Conservation (phyloP, 805 yeast species). For the Kuraishia capsulata region DNA sequence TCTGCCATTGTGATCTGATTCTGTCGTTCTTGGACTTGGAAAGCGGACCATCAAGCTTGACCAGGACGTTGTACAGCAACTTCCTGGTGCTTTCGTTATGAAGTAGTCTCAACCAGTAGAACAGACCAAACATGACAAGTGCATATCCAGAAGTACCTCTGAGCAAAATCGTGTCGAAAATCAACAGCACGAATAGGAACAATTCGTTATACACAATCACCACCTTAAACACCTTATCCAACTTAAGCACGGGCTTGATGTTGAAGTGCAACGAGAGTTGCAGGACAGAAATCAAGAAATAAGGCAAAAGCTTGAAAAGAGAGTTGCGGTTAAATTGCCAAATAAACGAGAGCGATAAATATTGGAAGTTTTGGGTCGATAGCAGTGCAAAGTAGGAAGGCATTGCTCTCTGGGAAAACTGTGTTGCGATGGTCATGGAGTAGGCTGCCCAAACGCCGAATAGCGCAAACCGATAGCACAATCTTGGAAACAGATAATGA, state of each 20-base stretch:
- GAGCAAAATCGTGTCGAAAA: constrained; percentile 50
- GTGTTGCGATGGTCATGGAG: constrained; percentile 43
- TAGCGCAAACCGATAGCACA: constrained; percentile 45
- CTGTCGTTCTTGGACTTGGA: constrained; percentile 34
- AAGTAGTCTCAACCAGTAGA: constrained; percentile 67
- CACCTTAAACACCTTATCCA: constrained; percentile 29
- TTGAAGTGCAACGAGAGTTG: constrained; percentile 40
- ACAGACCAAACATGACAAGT: constrained; percentile 42
- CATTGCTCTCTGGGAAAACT: constrained; percentile 43
- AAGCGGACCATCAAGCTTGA: constrained; percentile 32
- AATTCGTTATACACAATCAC: constrained; percentile 56
- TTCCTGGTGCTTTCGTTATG: constrained; percentile 38
- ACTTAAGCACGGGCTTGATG: constrained; percentile 27
- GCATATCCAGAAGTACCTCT: constrained; percentile 67
- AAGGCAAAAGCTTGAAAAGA: constrained; percentile 57
- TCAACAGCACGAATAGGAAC: constrained; percentile 39
- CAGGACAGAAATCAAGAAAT: constrained; percentile 42
- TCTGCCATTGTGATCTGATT: constrained; percentile 29
- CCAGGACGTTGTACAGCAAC: constrained; percentile 30
- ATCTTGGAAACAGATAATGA: constrained; percentile 36
- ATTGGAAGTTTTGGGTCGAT: constrained; percentile 73
- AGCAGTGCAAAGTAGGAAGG: constrained; percentile 60
- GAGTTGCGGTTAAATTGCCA: constrained; percentile 65
- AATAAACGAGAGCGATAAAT: constrained; percentile 38
- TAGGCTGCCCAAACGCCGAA: constrained; percentile 48